These are phyloP conservation scores for Pittosporum tobira DNA, from an alignment of 129 eudicot genomes.

Conservation along the genomic window DNA sequence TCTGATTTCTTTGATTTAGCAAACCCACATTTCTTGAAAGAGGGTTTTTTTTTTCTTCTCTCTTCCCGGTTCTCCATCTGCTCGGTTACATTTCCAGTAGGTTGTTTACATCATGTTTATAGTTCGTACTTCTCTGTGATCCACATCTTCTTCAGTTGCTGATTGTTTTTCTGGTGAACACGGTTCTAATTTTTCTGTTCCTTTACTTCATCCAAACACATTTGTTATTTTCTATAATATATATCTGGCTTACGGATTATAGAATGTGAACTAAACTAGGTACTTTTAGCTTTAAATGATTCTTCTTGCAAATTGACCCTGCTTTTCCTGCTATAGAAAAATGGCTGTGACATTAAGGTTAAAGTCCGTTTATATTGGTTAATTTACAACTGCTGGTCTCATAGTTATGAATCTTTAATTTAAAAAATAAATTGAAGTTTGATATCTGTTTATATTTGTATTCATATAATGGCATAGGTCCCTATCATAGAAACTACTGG, in stretches of 20 bases:
- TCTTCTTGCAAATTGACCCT: slow-evolving; percentile 1
- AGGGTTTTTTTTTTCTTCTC: neutral
- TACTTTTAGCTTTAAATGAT: neutral
- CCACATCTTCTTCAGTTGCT: too few species aligned
- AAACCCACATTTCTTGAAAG: neutral
- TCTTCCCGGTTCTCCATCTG: neutral
- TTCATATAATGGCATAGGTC: too few species aligned
- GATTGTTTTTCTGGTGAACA: neutral
- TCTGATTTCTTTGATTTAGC: neutral
- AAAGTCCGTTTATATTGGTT: neutral
- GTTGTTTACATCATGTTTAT: neutral
- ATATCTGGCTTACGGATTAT: too few species aligned
- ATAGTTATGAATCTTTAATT: neutral
- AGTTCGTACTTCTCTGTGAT: neutral
- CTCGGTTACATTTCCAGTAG: neutral
- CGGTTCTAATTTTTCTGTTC: neutral
- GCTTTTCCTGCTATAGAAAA: neutral
- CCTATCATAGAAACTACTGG: neutral
- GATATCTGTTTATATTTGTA: too few species aligned
- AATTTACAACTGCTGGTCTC: neutral
- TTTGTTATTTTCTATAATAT: too few species aligned
- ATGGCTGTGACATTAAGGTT: neutral
- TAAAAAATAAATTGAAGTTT: neutral
- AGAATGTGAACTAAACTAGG: neutral
- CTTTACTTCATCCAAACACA: too few species aligned